Conservation (phyloP, 148 eudicot species). For the Diospyros kaki region DNA sequence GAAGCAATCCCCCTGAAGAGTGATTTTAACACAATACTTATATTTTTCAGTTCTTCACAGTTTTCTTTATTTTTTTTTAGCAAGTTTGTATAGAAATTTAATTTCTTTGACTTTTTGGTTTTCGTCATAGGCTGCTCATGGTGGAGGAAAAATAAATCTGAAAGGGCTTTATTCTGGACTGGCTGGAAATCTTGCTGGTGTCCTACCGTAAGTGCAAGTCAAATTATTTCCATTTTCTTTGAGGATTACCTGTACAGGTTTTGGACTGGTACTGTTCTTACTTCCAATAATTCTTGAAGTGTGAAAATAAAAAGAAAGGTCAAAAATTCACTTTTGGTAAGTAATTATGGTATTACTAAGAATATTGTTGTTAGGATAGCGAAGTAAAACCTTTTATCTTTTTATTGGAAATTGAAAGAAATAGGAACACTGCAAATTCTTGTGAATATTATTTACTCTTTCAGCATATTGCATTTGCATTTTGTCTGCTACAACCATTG, state of each 20-base stretch:
- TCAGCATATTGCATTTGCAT: no score
- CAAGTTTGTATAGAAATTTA: not conserved
- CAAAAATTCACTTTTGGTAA: no score
- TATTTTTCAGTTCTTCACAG: not conserved
- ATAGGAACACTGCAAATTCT: no score
- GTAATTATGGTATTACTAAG: no score
- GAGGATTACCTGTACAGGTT: not conserved
- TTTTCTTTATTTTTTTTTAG: not conserved
- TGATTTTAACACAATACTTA: not conserved
- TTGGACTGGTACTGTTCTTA: not conserved
- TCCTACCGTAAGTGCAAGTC: slow-evolving; percentile 71
- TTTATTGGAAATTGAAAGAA: no score
- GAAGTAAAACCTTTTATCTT: no score
- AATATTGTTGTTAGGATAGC: no score
- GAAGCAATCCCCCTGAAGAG: not conserved
- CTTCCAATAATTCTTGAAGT: no score
- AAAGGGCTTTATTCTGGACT: slow-evolving; percentile 96
- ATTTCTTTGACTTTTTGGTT: not conserved
- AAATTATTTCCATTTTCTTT: not conserved
- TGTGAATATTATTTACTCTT: no score
- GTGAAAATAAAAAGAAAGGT: no score
- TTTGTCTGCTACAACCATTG: no score
- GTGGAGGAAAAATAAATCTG: slow-evolving; percentile 74
- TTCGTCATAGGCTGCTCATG: slow-evolving; percentile 73
- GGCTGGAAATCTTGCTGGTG: slow-evolving; percentile 94